phyloP scores from a whole-genome alignment of 495 filamentous ascomycete genomes.

The Aspergillus sclerotiicarbonarius region DNA sequence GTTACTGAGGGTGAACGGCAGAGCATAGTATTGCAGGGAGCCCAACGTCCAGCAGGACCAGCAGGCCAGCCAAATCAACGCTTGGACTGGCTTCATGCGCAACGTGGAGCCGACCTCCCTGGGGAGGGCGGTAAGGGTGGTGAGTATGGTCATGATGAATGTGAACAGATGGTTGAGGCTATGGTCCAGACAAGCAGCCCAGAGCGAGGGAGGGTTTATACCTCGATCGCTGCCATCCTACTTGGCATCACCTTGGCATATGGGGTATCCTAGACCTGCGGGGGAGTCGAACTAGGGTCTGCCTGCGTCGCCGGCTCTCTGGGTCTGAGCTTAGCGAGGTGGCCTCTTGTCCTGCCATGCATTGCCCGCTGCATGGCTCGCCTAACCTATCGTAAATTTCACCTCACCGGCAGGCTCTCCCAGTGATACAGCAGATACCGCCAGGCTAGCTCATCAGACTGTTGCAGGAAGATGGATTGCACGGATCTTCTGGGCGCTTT shows the following conservation, averaged over 20 bases:
- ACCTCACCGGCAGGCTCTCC: too few relatives aligned
- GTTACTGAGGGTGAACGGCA: not conserved
- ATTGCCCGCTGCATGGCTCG: too few relatives aligned
- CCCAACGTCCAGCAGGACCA: not conserved
- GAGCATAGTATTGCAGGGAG: not conserved
- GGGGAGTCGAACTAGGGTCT: not conserved
- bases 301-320: not conserved
- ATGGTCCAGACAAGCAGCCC: too few relatives aligned
- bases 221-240: not conserved
- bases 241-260: not conserved
- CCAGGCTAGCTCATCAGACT: too few relatives aligned
- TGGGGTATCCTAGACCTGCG: not conserved
- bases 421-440: too few relatives aligned
- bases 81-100: not conserved
- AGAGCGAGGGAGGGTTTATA: not conserved
- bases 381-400: too few relatives aligned
- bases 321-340: not conserved
- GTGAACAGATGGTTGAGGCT: not conserved
- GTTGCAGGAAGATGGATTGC: too few relatives aligned
- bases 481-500: too few relatives aligned
- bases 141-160: not conserved
- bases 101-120: not conserved
- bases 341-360: not conserved
- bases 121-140: not conserved
- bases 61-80: not conserved